These are phyloP conservation scores for Colletotrichum sp. DNA, from an alignment of 2,329 filamentous ascomycete species.

Conservation along the genomic window DNA sequence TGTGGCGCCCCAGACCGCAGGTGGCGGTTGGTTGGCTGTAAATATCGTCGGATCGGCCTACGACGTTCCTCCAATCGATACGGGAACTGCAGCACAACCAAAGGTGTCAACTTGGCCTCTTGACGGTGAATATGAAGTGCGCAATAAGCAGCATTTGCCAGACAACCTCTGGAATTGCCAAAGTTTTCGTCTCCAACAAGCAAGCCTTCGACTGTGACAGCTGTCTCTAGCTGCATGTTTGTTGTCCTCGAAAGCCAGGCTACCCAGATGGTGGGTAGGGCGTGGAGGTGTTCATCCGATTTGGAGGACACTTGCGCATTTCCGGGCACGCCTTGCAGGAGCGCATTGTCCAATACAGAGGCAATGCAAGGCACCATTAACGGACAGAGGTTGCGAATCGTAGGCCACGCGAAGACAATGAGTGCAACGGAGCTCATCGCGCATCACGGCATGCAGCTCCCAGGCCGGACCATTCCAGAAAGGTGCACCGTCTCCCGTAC, in stretches of 20 bases:
- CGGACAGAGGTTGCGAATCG: neutral
- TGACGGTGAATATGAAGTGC: neutral
- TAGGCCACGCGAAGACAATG: neutral
- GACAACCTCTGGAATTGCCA: neutral
- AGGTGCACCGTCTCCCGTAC: constrained; percentile 17
- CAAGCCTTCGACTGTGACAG: neutral
- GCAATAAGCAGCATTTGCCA: neutral
- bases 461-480: constrained; percentile 10
- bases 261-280: neutral
- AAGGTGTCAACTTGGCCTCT: neutral
- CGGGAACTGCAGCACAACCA: neutral
- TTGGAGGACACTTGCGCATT: neutral
- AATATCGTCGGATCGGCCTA: neutral
- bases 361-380: neutral
- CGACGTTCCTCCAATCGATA: neutral
- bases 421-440: neutral
- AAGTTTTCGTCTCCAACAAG: neutral
- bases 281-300: neutral
- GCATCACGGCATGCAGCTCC: neutral
- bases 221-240: neutral
- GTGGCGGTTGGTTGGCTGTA: neutral
- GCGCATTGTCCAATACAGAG: neutral
- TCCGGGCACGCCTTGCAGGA: neutral
- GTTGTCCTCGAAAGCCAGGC: neutral
- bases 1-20: neutral